Evolutionary conservation across 2,329 filamentous ascomycete species (phyloP).

Genomic region (Alternaria triticimaculans): DNA sequence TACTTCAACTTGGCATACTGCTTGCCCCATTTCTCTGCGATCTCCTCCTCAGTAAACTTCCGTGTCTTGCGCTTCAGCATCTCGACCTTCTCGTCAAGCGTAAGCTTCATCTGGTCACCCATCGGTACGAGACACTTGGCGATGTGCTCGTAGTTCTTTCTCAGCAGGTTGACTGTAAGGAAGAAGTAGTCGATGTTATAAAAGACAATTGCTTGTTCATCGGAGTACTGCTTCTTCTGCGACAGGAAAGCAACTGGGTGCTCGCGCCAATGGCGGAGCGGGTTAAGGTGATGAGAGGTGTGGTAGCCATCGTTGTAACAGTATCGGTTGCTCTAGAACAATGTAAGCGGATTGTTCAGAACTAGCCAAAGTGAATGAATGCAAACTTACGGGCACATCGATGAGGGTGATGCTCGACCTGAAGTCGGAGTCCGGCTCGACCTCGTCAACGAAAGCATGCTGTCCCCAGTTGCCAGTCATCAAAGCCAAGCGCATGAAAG

Average conservation of each 20-base stretch:
- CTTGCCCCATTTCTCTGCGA: conserved; percentile 62
- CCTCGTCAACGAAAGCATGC: conserved; percentile 78
- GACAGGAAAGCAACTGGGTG: conserved; percentile 76
- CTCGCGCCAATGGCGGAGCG: conserved; percentile 79
- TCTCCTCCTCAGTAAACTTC: conserved; percentile 70
- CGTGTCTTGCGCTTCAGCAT: conserved; percentile 71
- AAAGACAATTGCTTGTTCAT: conserved; percentile 75
- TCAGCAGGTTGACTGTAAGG: conserved; percentile 71
- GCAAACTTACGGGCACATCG: conserved; percentile 71
- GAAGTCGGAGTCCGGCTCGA: conserved; percentile 78
- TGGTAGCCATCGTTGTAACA: conserved; percentile 87
- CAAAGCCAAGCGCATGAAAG: conserved; percentile 70
- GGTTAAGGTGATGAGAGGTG: conserved; percentile 81
- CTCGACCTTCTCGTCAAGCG: conserved; percentile 65
- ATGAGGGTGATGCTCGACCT: conserved; percentile 80
- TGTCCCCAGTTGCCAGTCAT: conserved; percentile 89
- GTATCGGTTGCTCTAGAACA: conserved; percentile 73
- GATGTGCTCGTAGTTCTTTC: conserved; percentile 74
- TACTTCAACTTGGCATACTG: conserved; percentile 40
- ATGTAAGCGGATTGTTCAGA: background rate
- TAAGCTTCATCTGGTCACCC: conserved; percentile 72
- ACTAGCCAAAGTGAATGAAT: fast-evolving
- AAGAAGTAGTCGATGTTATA: conserved; percentile 83
- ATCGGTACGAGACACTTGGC: conserved; percentile 77
- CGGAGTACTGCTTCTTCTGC: conserved; percentile 70